A percentile compares a stretch with the other conserved stretches of the same genome.
Evolutionary conservation across 129 eudicot species (phyloP).

Genomic region (Chrysanthemum seticuspe): DNA sequence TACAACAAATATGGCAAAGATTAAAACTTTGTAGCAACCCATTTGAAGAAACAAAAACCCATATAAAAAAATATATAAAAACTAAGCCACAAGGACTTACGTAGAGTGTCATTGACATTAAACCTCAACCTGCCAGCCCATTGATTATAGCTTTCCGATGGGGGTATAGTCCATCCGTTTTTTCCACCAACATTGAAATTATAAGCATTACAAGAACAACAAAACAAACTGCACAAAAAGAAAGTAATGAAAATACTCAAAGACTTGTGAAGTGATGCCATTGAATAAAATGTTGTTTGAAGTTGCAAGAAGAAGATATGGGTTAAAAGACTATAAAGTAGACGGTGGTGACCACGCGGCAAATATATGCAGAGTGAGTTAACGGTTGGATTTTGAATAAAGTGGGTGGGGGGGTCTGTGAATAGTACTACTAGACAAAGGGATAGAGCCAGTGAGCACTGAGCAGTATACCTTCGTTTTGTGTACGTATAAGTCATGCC

Average conservation of each 20-base stretch:
- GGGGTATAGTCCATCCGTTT: constrained; percentile 66
- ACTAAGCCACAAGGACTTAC: constrained; percentile 34
- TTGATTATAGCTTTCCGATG: constrained; percentile 54
- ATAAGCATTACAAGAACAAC: constrained; percentile 28
- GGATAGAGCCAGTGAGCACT: too few species aligned
- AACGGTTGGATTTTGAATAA: too few species aligned
- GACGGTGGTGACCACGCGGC: too few species aligned
- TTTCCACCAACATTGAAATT: constrained; percentile 61
- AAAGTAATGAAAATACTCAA: constrained; percentile 1
- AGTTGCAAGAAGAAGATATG: not conserved
- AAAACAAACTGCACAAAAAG: constrained; percentile 11
- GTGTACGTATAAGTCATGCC: too few species aligned
- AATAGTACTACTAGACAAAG: too few species aligned
- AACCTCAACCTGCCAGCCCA: constrained; percentile 72
- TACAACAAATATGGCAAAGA: not conserved
- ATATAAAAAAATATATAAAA: constrained; percentile 6
- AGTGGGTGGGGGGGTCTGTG: too few species aligned
- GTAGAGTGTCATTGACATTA: constrained; percentile 65
- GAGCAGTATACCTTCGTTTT: too few species aligned
- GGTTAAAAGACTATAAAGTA: not conserved
- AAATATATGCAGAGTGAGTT: too few species aligned
- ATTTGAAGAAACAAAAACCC: not conserved
- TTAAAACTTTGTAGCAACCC: not conserved
- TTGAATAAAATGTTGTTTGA: constrained; percentile 5
- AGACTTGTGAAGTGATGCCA: constrained; percentile 25